Conservation (phyloP, 1,284 basidiomycete species). For the Xanthoconium separans region DNA sequence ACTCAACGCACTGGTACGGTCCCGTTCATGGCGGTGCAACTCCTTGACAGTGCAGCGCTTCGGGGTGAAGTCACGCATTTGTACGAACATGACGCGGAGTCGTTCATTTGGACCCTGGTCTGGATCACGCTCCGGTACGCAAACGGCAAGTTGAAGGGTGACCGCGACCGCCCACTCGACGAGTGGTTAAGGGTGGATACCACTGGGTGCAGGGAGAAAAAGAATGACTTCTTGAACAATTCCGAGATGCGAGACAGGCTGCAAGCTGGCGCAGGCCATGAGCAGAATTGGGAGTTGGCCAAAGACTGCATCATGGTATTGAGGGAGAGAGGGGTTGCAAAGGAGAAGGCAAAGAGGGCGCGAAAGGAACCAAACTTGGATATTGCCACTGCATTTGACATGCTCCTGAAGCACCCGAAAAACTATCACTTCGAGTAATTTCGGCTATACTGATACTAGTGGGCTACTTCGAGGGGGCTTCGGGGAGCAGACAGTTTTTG, state of each 20-base stretch:
- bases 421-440: no score
- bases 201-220: background rate
- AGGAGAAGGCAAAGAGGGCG: no score
- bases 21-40: conserved; percentile 34
- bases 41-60: conserved; percentile 18
- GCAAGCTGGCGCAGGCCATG: background rate
- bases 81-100: conserved; percentile 35
- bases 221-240: background rate
- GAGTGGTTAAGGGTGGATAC: background rate
- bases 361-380: no score
- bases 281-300: background rate
- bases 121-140: background rate
- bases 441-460: no score
- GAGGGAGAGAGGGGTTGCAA: no score
- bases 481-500: no score
- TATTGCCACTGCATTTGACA: no score
- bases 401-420: no score
- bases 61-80: conserved; percentile 10
- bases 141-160: background rate
- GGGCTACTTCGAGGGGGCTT: no score
- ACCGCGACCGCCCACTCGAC: background rate
- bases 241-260: background rate
- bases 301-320: background rate
- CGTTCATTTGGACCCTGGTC: conserved; percentile 7
- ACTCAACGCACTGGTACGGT: conserved; percentile 27